Evolutionary conservation across 192 early-diverging fungal genomes (phyloP), one percentile per base, ranked within the genome.

Genomic region (Linnemannia hyalina): DNA sequence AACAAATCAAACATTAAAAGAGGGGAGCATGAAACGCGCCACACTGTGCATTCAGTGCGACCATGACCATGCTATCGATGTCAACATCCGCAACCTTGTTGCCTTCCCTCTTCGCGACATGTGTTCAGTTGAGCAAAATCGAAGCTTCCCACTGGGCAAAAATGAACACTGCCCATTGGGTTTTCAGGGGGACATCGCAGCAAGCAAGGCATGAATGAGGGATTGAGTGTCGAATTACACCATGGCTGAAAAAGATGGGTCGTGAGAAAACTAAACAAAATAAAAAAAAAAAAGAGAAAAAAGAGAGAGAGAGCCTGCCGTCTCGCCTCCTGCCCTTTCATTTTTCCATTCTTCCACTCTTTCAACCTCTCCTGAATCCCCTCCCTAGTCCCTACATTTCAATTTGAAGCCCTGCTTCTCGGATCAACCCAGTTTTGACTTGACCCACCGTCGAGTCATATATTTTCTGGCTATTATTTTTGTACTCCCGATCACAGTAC

Each of bases 391-490:
- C 6, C 22, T 55, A 55, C 22, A 55, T 16, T 60, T 9, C n/a
- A 26, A 8, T 60, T 55, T 10, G 7, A 38, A 20, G 49, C 18
- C 49, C 49, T 60, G n/a, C 4, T 29, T 65, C 57, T 65, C 60
- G 60, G 60, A 65, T 65, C 60, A 65, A 65, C 29, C 60, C 60
- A 65, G 26, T 65, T 65, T 65, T 65, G 26, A 26, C 29, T 65
- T 65, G 26, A 41, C 42, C 40, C 42, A 46, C 29, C 15, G 46
- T 52, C 44, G 44, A 46, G 73, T 74, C 41, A 47, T 41, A 47
- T 74, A 74, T 47, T 73, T 73, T 8, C 46, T 49, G 52, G 8
- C 46, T 73, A 29, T 54, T 73, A 18, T 73, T 73, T 73, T 73
- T 73, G 40, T 73, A 18, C 16, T 73, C 46, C 40, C 72, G 72